A percentile compares a stretch with the other conserved stretches of the same genome.
Evolutionary conservation across 2,329 filamentous ascomycete genomes (phyloP).

Genomic region (Colletotrichum sp.): DNA sequence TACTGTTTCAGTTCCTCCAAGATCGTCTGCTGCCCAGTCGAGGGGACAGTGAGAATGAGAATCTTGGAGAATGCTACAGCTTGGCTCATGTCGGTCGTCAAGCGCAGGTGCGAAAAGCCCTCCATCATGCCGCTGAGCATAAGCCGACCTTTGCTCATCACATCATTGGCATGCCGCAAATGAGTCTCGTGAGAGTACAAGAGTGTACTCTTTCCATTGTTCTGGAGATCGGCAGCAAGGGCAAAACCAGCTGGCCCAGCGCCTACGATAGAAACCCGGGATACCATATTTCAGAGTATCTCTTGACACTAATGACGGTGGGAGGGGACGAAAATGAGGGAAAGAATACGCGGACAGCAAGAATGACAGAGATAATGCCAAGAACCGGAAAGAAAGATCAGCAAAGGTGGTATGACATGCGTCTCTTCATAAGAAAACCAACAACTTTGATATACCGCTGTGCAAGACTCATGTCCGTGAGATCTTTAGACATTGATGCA

Average conservation of each 20-base stretch:
- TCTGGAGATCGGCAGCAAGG: conserved; percentile 4
- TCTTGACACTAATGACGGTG: neutral
- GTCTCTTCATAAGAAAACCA: neutral
- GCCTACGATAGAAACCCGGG: neutral
- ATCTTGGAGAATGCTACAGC: neutral
- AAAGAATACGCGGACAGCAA: neutral
- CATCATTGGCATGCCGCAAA: neutral
- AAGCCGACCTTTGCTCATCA: neutral
- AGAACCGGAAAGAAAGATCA: neutral
- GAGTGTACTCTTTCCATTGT: neutral
- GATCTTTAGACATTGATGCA: neutral
- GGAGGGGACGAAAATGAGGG: neutral
- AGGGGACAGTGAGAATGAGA: neutral
- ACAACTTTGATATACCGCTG: neutral
- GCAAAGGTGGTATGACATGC: neutral
- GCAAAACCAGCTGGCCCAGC: conserved; percentile 11
- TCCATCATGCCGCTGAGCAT: neutral
- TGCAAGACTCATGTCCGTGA: neutral
- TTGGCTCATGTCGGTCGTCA: conserved; percentile 3
- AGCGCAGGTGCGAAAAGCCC: neutral
- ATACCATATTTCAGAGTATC: neutral
- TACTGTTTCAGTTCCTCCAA: neutral
- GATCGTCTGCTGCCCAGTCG: conserved; percentile 6
- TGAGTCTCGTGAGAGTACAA: conserved; percentile 6
- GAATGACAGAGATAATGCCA: neutral